Evolutionary conservation across 352 stramenopile genomes (phyloP).

Genomic region (Saprolegnia parasitica): DNA sequence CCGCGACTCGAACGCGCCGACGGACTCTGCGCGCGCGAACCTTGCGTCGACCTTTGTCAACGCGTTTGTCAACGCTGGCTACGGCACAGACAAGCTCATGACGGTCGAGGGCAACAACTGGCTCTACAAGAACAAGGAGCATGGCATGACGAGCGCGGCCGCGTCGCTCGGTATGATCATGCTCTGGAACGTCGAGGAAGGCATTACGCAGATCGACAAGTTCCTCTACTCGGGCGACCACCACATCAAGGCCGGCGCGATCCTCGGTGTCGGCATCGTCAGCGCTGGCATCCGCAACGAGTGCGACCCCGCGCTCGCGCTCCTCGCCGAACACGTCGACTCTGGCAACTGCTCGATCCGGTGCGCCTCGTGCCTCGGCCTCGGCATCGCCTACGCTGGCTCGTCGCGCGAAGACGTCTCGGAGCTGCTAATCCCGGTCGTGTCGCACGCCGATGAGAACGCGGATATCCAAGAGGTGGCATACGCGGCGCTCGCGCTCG

Average conservation of each 20-base stretch:
- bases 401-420: constrained; percentile 95
- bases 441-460: constrained; percentile 86
- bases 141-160: constrained; percentile 98
- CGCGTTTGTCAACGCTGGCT: constrained; percentile 98
- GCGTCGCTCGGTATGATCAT: constrained; percentile 97
- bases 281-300: constrained; percentile 93
- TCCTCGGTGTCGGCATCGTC: constrained; percentile 96
- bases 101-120: constrained; percentile 93
- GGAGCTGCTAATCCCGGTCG: constrained; percentile 94
- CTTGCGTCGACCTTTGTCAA: constrained; percentile 99
- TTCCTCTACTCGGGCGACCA: constrained; percentile 98
- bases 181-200: constrained; percentile 99
- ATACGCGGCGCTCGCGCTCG: constrained; percentile 94
- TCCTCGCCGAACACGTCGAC: constrained; percentile 97
- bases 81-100: constrained; percentile 96
- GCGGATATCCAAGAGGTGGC: constrained; percentile 90
- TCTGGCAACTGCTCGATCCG: constrained; percentile 92
- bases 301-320: constrained; percentile 93
- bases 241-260: constrained; percentile 97
- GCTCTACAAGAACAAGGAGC: constrained; percentile 99
- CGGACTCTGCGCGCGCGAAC: constrained; percentile 97
- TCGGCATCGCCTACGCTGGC: constrained; percentile 98
- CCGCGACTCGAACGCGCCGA: constrained; percentile 60
- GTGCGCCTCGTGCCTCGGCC: constrained; percentile 90
- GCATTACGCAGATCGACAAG: constrained; percentile 99